A percentile compares a stretch with the other conserved stretches of the same genome.
Evolutionary conservation across 768 basidiomycete genomes (phyloP).

Genomic region (Podaxis pistillaris): DNA sequence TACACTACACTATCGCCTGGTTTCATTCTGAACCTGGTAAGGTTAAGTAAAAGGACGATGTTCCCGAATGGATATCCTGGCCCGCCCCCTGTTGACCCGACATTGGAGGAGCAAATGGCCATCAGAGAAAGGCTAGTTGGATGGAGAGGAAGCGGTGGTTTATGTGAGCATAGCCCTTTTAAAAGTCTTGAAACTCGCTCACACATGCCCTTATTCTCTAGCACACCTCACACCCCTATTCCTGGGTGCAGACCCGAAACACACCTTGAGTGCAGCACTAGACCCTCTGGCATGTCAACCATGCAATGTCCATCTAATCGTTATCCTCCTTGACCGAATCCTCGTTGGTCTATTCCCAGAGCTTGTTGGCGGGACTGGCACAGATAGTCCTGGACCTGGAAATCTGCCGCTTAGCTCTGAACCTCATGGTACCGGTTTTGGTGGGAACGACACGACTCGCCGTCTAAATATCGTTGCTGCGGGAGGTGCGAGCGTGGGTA

Average conservation of each 20-base stretch:
- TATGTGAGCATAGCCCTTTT: slow-evolving; percentile 28
- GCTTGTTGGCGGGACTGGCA: slow-evolving; percentile 33
- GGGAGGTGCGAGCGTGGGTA: background rate
- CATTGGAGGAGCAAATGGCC: slow-evolving; percentile 67
- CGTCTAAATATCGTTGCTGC: background rate
- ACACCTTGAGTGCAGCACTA: slow-evolving; percentile 51
- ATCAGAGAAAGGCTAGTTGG: slow-evolving; percentile 45
- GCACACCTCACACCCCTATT: slow-evolving; percentile 47
- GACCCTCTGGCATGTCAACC: slow-evolving; percentile 58
- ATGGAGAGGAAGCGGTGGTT: slow-evolving; percentile 34
- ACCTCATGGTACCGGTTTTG: background rate
- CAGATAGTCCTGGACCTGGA: background rate
- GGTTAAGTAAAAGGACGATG: slow-evolving; percentile 62
- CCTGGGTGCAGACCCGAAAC: slow-evolving; percentile 51
- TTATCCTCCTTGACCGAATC: slow-evolving; percentile 72
- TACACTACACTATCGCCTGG: slow-evolving; percentile 48
- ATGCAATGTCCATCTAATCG: slow-evolving; percentile 79
- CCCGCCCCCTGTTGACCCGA: slow-evolving; percentile 69
- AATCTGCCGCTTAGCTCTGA: background rate
- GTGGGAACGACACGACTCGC: background rate
- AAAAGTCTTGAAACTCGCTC: background rate
- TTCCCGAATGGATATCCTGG: slow-evolving; percentile 92
- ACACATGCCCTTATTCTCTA: slow-evolving; percentile 15
- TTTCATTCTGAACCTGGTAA: slow-evolving; percentile 52
- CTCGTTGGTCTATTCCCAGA: slow-evolving; percentile 80